Conservation (phyloP, 768 basidiomycete genomes). For the Calocera viscosa region DNA sequence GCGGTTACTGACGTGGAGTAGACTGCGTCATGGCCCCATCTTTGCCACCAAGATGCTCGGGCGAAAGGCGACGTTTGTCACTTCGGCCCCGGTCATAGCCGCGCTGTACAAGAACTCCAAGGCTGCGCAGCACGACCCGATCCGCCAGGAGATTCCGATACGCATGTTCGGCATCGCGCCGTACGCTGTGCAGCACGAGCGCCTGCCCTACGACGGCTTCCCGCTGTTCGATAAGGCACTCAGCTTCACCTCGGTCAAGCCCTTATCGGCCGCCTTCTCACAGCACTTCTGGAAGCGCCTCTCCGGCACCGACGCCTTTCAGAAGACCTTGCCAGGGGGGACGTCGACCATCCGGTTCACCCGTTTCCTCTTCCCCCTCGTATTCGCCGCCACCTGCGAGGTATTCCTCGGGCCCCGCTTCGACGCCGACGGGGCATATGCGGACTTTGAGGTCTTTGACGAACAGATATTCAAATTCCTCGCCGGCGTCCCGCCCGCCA, state of each 20-base stretch:
- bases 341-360: not conserved
- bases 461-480: slow-evolving; percentile 8
- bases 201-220: not conserved
- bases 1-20: not conserved
- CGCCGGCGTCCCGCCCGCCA: not conserved
- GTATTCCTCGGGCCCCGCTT: not conserved
- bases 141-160: not conserved
- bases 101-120: not conserved
- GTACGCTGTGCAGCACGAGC: not conserved
- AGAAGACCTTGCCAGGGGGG: not conserved
- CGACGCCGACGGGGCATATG: not conserved
- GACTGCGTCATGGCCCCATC: not conserved
- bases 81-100: not conserved
- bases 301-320: not conserved
- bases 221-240: slow-evolving; percentile 4
- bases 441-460: not conserved
- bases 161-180: not conserved
- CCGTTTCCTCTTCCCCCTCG: not conserved
- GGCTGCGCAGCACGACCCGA: slow-evolving; percentile 3
- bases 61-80: not conserved
- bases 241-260: not conserved
- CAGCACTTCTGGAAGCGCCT: slow-evolving; percentile 1
- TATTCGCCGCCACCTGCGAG: slow-evolving; percentile 6
- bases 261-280: slow-evolving; percentile 1
- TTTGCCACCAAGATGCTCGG: slow-evolving; percentile 6